phyloP scores from a whole-genome alignment of 331 rosid genomes.

The Phaseolus coccineus region DNA sequence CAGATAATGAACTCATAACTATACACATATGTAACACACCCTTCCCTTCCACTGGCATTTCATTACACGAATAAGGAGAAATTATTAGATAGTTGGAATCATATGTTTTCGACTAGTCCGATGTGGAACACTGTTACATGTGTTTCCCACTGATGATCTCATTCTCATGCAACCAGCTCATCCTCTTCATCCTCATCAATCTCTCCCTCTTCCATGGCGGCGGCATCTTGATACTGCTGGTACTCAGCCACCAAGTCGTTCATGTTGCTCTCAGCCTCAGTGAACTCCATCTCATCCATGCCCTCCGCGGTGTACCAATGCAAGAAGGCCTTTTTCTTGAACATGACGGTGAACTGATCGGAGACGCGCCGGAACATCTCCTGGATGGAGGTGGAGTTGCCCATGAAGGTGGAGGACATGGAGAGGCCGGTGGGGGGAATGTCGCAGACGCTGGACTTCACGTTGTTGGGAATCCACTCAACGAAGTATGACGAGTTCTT shows the following conservation, averaged over 20 bases:
- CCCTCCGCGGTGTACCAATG: constrained; percentile 63
- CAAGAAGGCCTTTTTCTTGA: constrained; percentile 75
- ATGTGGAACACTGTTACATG: too few relatives aligned
- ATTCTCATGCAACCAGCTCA: neutral
- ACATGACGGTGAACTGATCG: constrained; percentile 89
- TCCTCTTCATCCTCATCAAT: constrained; percentile 56
- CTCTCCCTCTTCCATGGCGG: constrained; percentile 56
- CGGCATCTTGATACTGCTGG: constrained; percentile 88
- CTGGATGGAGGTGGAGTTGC: constrained; percentile 84
- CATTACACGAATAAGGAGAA: too few relatives aligned
- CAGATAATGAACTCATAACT: neutral
- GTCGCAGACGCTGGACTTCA: constrained; percentile 88
- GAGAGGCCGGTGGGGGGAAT: constrained; percentile 80
- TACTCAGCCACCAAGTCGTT: constrained; percentile 88
- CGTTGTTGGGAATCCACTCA: constrained; percentile 91
- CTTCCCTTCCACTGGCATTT: too few relatives aligned
- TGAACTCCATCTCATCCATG: constrained; percentile 66
- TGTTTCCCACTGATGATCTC: too few relatives aligned
- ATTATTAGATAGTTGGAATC: too few relatives aligned
- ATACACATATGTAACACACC: too few relatives aligned
- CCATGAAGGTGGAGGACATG: constrained; percentile 89
- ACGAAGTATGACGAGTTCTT: constrained; percentile 88
- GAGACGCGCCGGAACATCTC: constrained; percentile 91
- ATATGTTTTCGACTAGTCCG: too few relatives aligned
- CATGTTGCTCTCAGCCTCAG: constrained; percentile 95